Base-by-base conservation (phyloP, 495 filamentous ascomycete genomes). In the Penicillium paxilli region DNA sequence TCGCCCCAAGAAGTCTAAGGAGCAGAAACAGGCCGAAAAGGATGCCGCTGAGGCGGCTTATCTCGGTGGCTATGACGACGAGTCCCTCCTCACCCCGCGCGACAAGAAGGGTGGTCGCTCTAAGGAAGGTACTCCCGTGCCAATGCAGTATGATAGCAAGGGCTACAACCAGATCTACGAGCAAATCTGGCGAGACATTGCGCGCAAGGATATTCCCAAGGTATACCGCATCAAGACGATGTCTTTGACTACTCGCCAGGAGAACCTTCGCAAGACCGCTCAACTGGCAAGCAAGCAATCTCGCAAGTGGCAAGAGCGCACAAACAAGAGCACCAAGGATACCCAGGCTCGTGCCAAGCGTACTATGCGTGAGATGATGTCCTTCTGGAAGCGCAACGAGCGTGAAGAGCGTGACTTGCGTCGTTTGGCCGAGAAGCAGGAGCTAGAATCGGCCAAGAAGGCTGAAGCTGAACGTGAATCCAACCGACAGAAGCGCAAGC, bases 311-410 rank as follows among this genome's bases (percentile, higher is more conserved):
- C 96, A 99, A 65, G 86, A 92, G 41, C 87, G 90, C 32, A 98
- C 94, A 32, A 99, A 98, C 77, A 99, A 99, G 80, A 94, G 92
- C 62, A 89, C 87, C 63, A 99, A 99, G 72, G 94, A 99, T 69
- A 89, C 94, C 1, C 95, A 98, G 59, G 94, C 95, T 33, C 85
- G 95, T 19, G 95, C 94, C 17, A 99, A 99, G 78, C 85, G 94
- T 44, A 92, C 90, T 48, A 99, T 99, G 94, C 85, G 94, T 59
- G 94, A 99, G 74, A 99, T 99, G 94, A 94, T 97, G 86, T 83
- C 88, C 24, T 99, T 98, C 84, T 99, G 94, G 94, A 98, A 98
- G 69, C 88, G 92, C 44, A 99, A 99, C 70, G 94, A 99, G 73
- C 85, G 92, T 33, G 95, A 98, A 64, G 94, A 99, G 71, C 88